Percentiles rank a stretch among this genome's conserved stretches.
phyloP scores from a whole-genome alignment of 1,284 basidiomycete species.

The Porodaedalea pini region DNA sequence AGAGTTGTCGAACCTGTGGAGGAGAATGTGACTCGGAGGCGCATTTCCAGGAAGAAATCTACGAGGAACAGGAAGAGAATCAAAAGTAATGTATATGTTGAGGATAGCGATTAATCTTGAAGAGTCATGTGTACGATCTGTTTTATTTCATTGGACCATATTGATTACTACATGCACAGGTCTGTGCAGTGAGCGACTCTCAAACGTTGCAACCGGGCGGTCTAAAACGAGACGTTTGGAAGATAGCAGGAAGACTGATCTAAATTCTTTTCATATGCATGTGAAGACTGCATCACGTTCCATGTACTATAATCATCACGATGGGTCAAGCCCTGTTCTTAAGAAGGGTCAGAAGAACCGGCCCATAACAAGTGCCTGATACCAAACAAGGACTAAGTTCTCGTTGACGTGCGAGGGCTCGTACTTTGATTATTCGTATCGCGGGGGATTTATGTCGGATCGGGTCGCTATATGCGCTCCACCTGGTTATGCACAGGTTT shows the following conservation, averaged over 20 bases:
- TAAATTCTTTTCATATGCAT: not conserved
- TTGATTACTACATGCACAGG: no score
- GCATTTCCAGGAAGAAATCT: not conserved
- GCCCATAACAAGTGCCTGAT: slow-evolving; percentile 1
- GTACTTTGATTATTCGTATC: no score
- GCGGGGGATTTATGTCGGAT: no score
- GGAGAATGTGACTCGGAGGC: not conserved
- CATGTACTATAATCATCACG: not conserved
- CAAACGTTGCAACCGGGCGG: no score
- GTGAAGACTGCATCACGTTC: not conserved
- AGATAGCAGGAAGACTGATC: not conserved
- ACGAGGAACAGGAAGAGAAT: not conserved
- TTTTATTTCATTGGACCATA: no score
- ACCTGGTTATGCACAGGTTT: not conserved
- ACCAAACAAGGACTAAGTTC: no score
- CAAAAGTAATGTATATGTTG: slow-evolving; percentile 15
- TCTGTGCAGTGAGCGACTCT: no score
- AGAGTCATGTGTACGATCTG: not conserved
- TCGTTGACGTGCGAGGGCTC: no score
- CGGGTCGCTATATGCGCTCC: not conserved
- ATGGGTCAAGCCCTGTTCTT: no score
- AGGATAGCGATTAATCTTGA: slow-evolving; percentile 8
- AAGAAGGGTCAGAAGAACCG: not conserved
- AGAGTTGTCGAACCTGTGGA: not conserved
- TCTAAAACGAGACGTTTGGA: no score